phyloP scores from a whole-genome alignment of 169 alveolate species.

The Cryptosporidium parvum region DNA sequence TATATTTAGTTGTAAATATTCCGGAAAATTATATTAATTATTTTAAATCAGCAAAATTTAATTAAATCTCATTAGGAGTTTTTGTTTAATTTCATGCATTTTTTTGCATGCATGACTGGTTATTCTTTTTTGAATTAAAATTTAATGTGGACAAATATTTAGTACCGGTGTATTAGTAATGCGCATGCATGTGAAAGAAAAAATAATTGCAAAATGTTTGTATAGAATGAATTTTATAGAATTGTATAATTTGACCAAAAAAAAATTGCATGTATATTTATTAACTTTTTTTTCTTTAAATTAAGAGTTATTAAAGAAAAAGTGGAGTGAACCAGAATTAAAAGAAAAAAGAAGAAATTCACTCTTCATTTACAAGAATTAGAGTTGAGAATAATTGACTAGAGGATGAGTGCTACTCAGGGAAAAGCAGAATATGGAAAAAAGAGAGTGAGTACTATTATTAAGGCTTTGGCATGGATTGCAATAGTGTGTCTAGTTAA shows the following conservation, averaged over 20 bases:
- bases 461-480: conserved; percentile 25
- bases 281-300: conserved; percentile 22
- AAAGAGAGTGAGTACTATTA: conserved; percentile 23
- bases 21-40: background rate
- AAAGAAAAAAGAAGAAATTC: conserved; percentile 1
- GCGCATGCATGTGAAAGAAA: conserved; percentile 16
- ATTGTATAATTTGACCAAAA: background rate
- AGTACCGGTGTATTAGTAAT: conserved; percentile 32
- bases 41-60: background rate
- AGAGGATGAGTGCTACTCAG: background rate
- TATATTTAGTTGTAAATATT: background rate
- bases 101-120: conserved; percentile 14
- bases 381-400: background rate
- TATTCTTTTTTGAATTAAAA: background rate
- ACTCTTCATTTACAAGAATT: conserved; percentile 25
- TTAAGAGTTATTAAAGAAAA: conserved; percentile 23
- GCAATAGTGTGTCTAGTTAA: conserved; percentile 6
- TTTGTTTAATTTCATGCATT: background rate
- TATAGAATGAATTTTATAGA: conserved; percentile 9
- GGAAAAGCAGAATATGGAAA: background rate
- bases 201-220: background rate
- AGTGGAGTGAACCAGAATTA: conserved; percentile 4
- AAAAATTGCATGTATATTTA: conserved; percentile 16
- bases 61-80: background rate
- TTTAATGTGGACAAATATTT: conserved; percentile 3